These are phyloP conservation scores for Oryza australiensis DNA, from an alignment of 176 grass and related monocot genomes.

Conservation along the genomic window DNA sequence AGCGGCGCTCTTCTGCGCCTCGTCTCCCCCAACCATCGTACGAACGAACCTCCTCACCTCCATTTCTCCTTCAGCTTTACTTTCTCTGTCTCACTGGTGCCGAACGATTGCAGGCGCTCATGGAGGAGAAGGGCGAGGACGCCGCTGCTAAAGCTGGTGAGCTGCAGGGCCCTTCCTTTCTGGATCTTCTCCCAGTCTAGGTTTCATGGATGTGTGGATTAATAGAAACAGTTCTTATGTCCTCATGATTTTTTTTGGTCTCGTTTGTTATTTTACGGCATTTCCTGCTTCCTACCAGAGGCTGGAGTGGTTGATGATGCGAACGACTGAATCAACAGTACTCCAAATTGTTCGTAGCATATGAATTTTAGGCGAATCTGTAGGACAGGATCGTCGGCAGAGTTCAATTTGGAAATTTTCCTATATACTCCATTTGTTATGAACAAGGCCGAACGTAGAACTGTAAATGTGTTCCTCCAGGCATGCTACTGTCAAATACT, in stretches of 20 bases:
- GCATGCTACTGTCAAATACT: not conserved
- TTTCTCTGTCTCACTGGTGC: conserved; percentile 17
- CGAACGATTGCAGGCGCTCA: conserved; percentile 59
- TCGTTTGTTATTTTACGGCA: not conserved
- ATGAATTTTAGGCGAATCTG: not conserved
- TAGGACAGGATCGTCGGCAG: not conserved
- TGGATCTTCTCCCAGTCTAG: not conserved
- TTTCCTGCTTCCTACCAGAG: not conserved
- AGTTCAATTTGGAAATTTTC: not conserved
- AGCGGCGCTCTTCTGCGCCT: conserved; percentile 57
- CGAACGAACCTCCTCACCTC: conserved; percentile 5
- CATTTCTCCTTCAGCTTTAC: conserved; percentile 28
- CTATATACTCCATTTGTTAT: not conserved
- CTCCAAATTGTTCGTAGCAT: not conserved
- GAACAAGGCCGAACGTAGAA: not conserved
- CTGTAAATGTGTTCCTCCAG: not conserved
- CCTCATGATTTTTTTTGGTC: not conserved
- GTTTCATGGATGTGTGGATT: not conserved
- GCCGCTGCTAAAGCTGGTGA: conserved; percentile 65
- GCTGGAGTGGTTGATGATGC: not conserved
- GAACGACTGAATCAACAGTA: not conserved
- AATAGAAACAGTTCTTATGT: not conserved
- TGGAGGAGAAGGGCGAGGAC: conserved; percentile 59
- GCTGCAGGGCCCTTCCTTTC: conserved; percentile 12
- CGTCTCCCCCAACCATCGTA: conserved; percentile 50